phyloP scores from a whole-genome alignment of 2,329 filamentous ascomycete genomes.

The Penicillium polonicum region DNA sequence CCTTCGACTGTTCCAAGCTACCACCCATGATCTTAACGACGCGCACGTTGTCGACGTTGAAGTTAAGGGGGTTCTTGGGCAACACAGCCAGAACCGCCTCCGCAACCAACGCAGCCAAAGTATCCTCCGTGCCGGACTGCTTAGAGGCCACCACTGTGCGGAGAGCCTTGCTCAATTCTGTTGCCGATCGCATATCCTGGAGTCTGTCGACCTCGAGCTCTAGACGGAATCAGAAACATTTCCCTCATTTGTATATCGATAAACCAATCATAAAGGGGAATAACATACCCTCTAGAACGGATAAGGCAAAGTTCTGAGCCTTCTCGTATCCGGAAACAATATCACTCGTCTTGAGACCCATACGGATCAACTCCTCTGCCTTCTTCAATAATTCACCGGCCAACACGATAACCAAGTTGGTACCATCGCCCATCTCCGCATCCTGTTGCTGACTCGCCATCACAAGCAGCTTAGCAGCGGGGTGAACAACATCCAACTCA shows the following conservation, averaged over 20 bases:
- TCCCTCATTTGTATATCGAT: conserved; percentile 1
- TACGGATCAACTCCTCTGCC: conserved; percentile 90
- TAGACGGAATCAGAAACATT: conserved; percentile 30
- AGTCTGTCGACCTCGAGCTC: conserved; percentile 90
- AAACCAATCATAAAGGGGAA: not conserved
- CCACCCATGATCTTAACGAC: conserved; percentile 99
- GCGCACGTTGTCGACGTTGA: conserved; percentile 98
- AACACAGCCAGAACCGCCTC: conserved; percentile 82
- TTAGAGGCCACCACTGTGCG: conserved; percentile 95
- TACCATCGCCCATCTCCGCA: conserved; percentile 97
- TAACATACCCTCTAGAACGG: conserved; percentile 68
- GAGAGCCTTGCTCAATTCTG: conserved; percentile 90
- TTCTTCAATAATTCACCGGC: conserved; percentile 95
- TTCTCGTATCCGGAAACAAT: conserved; percentile 95
- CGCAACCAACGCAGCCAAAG: conserved; percentile 81
- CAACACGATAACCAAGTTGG: conserved; percentile 93
- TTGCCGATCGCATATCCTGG: conserved; percentile 73
- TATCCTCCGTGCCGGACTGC: conserved; percentile 89
- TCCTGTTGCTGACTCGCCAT: conserved; percentile 99
- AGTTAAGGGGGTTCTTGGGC: conserved; percentile 91
- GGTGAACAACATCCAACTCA: conserved; percentile 97
- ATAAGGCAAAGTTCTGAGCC: conserved; percentile 83
- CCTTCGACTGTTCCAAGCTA: conserved; percentile 86
- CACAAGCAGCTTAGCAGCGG: conserved; percentile 92
- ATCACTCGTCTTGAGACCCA: conserved; percentile 98